Evolutionary conservation across 495 filamentous ascomycete genomes (phyloP).

Genomic region (Penicillium arizonense): DNA sequence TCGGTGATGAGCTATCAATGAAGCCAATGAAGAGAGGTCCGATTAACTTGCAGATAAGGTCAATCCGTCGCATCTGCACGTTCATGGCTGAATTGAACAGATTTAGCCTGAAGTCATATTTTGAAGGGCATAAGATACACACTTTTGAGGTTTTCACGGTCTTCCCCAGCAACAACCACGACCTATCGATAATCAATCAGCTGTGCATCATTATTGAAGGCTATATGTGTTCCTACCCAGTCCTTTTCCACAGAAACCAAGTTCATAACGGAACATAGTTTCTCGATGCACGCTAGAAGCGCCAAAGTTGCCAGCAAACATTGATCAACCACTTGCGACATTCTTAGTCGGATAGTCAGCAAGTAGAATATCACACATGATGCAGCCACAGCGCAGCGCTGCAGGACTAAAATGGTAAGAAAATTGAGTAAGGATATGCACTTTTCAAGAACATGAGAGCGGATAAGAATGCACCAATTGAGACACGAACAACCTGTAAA

Average conservation of each 20-base stretch:
- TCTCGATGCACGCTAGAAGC: conserved; percentile 51
- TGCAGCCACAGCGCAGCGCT: conserved; percentile 16
- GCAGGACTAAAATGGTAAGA: conserved; percentile 16
- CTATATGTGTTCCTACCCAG: conserved; percentile 40
- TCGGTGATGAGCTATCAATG: conserved; percentile 30
- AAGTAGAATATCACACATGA: conserved; percentile 15
- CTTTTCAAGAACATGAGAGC: too few relatives aligned
- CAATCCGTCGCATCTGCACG: conserved; percentile 61
- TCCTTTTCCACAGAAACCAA: conserved; percentile 58
- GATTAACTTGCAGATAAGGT: conserved; percentile 63
- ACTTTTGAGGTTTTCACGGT: not conserved
- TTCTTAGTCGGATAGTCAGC: not conserved
- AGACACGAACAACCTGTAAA: conserved; percentile 39
- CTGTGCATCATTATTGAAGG: not conserved
- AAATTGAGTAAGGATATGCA: too few relatives aligned
- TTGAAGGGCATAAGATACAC: not conserved
- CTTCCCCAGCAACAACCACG: not conserved
- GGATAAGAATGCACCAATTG: conserved; percentile 29
- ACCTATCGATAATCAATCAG: not conserved
- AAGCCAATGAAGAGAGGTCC: conserved; percentile 50
- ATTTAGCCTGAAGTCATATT: not conserved
- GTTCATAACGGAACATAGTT: conserved; percentile 47
- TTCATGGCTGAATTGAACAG: conserved; percentile 38
- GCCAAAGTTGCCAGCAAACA: conserved; percentile 28
- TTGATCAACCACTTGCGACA: not conserved